Percentiles rank a stretch among this genome's conserved stretches.
Conservation (phyloP, 345 rosid species). For the Camelina laxa region DNA sequence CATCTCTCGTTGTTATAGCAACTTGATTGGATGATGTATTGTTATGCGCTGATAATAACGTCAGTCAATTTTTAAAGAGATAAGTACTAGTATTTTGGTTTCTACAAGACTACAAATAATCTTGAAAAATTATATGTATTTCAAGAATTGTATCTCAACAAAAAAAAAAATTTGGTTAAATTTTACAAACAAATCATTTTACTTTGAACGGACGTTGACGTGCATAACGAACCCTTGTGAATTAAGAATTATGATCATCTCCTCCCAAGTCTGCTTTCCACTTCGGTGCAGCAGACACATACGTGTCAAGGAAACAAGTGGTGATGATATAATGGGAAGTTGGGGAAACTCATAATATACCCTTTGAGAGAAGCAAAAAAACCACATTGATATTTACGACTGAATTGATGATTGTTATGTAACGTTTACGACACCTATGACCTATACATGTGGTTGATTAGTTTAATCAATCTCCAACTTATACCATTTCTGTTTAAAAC, state of each 20-base stretch:
- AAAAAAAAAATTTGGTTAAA: no score
- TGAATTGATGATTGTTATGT: conserved; percentile 31
- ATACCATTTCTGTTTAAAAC: not conserved
- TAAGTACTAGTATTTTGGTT: no score
- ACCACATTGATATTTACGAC: conserved; percentile 10
- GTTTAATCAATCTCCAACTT: conserved; percentile 5
- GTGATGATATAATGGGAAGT: conserved; percentile 13
- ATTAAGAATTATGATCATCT: conserved; percentile 11
- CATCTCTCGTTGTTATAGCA: not conserved
- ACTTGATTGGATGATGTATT: conserved; percentile 6
- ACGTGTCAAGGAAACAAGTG: conserved; percentile 26
- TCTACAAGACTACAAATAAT: no score
- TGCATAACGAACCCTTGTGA: conserved; percentile 26
- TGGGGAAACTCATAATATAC: conserved; percentile 11
- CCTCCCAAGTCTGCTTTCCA: conserved; percentile 15
- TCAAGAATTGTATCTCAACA: no score
- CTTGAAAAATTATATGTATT: no score
- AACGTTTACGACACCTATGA: conserved; percentile 30
- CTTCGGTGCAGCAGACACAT: conserved; percentile 15
- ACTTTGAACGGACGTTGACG: no score
- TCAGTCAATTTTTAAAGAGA: no score
- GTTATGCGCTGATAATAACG: no score
- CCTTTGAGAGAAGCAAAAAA: not conserved
- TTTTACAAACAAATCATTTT: no score
- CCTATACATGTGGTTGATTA: not conserved